Base-by-base conservation (phyloP, 768 basidiomycete genomes). In the Tylopilus cervinicoccineus region DNA sequence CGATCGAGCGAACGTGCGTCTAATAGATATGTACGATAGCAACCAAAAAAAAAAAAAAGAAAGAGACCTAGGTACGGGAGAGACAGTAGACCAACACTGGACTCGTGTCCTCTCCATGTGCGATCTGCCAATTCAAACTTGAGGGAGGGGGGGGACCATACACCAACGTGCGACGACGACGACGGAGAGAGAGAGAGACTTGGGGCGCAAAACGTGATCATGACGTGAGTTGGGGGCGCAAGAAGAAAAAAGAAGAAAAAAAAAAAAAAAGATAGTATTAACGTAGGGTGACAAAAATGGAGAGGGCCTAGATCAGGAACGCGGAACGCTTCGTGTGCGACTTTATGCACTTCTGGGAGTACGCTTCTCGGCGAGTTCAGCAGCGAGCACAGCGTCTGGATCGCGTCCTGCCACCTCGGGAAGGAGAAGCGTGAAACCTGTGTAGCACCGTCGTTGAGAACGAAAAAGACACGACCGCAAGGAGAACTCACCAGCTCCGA, bases 371-470 rank as follows among this genome's bases (percentile, higher is more conserved):
- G 47, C 55, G 16, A 64, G 38, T 60, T 79, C 77, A 49, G 69
- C 60, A 17, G 69, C 71, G 33, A 74, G 62, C 9, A 80, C 42
- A 27, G 70, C 58, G 48, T 80, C 79, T 9, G 78, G 73, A 42
- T 80, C 78, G 41, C 77, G 78, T 26, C 69, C 72, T 32, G 70
- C 69, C 17, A 76, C 74, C 56, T 80, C 78, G 3, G 78, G 78
- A 3, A 80, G 72, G 43, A 80, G 70, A 8, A 76, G 63, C 9
- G 76, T 76, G 52, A 66, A 70, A 8, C 20, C 65, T 71, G 48
- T 40, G 27, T 4, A 9, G 6, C n/a, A n/a, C 8, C 23, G n/a
- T 22, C 17, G 33, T 54, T n/a, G n/a, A n/a, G n/a, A n/a, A 31
- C 29, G 24, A 6, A 12, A 13, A 9, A 29, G 26, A 8, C 12